Conservation (phyloP, 345 rosid species). For the Hibiscus mutabilis region DNA sequence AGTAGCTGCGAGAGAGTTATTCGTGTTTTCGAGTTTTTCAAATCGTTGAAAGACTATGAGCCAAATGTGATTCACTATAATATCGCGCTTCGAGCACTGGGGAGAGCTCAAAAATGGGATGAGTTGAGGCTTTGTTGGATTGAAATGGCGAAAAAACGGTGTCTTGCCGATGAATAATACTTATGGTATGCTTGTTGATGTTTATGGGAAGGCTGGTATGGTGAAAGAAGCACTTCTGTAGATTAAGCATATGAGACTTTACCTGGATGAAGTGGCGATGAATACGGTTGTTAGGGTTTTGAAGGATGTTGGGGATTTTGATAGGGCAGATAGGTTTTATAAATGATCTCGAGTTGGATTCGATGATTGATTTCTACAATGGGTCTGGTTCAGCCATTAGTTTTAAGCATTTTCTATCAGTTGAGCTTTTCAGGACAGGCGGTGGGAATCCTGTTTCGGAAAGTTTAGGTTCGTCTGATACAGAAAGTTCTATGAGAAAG, state of each 20-base stretch:
- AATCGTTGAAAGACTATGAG: slow-evolving; percentile 47
- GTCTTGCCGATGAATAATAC: slow-evolving; percentile 69
- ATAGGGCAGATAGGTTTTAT: no score
- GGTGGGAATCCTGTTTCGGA: slow-evolving; percentile 31
- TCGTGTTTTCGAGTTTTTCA: slow-evolving; percentile 67
- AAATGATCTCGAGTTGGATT: no score
- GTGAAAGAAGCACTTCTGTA: no score
- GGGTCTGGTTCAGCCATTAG: slow-evolving; percentile 39
- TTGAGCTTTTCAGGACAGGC: slow-evolving; percentile 69
- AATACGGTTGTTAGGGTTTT: no score
- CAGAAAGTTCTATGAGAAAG: slow-evolving; percentile 29
- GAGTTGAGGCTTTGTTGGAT: slow-evolving; percentile 72
- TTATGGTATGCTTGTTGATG: slow-evolving; percentile 80
- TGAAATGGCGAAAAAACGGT: slow-evolving; percentile 70
- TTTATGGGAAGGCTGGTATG: slow-evolving; percentile 82
- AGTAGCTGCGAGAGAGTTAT: slow-evolving; percentile 45
- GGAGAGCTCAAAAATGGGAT: slow-evolving; percentile 88
- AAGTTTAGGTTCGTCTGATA: slow-evolving; percentile 20
- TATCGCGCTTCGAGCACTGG: slow-evolving; percentile 68
- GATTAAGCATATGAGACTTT: no score
- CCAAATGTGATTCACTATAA: slow-evolving; percentile 81
- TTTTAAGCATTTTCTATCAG: slow-evolving; percentile 69
- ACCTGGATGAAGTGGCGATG: no score
- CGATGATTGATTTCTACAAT: slow-evolving; percentile 27
- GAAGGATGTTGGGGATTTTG: no score